Evolutionary conservation across 352 stramenopile species (phyloP).

Genomic region (Phytophthora pluvialis): DNA sequence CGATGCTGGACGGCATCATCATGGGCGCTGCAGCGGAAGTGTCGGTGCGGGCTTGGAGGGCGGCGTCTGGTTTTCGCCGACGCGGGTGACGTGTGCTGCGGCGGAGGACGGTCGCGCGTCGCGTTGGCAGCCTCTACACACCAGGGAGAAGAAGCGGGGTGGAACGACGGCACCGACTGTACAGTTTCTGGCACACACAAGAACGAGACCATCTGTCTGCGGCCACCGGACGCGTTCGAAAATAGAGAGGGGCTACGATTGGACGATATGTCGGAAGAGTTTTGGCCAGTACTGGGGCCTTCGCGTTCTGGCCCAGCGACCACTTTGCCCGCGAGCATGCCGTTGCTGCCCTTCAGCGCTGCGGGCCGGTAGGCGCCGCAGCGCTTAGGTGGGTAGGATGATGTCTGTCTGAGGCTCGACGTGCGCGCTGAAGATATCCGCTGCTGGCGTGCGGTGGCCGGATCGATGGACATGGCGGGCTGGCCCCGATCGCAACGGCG

Average conservation of each 20-base stretch:
- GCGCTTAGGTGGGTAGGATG: background rate
- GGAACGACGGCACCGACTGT: conserved; percentile 29
- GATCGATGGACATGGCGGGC: background rate
- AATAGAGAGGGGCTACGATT: conserved; percentile 24
- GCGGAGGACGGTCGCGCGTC: conserved; percentile 27
- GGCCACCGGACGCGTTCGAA: conserved; percentile 12
- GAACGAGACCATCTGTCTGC: background rate
- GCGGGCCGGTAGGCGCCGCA: conserved; percentile 1
- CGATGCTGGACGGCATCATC: conserved; percentile 55
- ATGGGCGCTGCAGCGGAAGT: background rate
- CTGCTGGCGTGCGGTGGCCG: background rate
- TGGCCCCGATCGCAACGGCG: background rate
- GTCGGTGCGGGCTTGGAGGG: too few relatives aligned
- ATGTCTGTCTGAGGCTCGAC: too few relatives aligned
- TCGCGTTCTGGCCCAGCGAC: conserved; percentile 14
- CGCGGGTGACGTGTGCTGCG: conserved; percentile 11
- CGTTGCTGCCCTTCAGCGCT: background rate
- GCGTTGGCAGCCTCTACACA: conserved; percentile 6
- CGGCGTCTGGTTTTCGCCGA: conserved; percentile 17
- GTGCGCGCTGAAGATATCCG: background rate
- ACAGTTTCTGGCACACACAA: background rate
- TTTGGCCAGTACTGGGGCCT: conserved; percentile 6
- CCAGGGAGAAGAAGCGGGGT: conserved; percentile 3
- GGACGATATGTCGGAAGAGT: conserved; percentile 14
- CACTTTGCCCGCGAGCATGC: background rate